A percentile compares a stretch with the other conserved stretches of the same genome.
phyloP scores from a whole-genome alignment of 2,329 filamentous ascomycete genomes.

The Aureobasidium sp. region DNA sequence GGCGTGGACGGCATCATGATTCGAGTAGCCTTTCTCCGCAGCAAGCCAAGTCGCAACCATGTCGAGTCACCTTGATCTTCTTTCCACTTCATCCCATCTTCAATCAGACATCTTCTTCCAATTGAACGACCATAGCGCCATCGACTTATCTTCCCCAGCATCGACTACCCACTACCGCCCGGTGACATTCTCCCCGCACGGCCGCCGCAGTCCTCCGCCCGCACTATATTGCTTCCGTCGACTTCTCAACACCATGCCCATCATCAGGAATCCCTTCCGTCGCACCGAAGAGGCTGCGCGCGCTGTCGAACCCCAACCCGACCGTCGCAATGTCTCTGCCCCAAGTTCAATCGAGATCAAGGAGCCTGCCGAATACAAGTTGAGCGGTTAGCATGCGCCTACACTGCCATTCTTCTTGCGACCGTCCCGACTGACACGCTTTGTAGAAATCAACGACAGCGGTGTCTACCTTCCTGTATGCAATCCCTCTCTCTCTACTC shows the following conservation, averaged over 20 bases:
- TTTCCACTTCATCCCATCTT: background rate
- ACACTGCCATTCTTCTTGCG: background rate
- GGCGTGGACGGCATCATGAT: background rate
- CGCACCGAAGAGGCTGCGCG: conserved; percentile 31
- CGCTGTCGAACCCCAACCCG: conserved; percentile 21
- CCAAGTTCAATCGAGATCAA: conserved; percentile 36
- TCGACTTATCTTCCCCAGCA: background rate
- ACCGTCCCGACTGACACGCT: conserved; percentile 15
- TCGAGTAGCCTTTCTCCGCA: background rate
- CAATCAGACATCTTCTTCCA: background rate
- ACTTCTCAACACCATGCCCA: conserved; percentile 25
- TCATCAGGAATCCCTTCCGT: conserved; percentile 33
- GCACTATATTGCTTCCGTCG: background rate
- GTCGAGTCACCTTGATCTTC: background rate
- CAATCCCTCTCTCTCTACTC: background rate
- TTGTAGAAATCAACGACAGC: conserved; percentile 84
- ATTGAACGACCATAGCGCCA: background rate
- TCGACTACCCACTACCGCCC: background rate
- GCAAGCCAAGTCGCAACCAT: background rate
- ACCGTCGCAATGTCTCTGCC: conserved; percentile 18
- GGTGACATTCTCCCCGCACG: background rate
- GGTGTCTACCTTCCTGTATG: conserved; percentile 85
- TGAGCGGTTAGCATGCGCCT: conserved; percentile 38
- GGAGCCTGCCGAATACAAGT: conserved; percentile 42
- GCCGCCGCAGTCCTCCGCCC: background rate